phyloP scores from a whole-genome alignment of 2,329 filamentous ascomycete genomes.

The Diaporthe sp. region DNA sequence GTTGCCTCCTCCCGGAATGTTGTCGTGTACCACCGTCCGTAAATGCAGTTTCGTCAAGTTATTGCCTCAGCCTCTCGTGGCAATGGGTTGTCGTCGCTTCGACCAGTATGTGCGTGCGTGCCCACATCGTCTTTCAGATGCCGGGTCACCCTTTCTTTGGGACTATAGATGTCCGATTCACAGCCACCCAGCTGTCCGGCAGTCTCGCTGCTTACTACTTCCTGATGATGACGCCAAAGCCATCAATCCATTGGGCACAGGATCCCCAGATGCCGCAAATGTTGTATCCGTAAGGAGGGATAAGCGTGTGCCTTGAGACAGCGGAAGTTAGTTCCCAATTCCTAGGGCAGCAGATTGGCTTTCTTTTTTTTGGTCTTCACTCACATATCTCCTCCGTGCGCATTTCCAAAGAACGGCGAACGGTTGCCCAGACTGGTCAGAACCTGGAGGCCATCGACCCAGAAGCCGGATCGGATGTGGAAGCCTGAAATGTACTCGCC shows the following conservation, averaged over 20 bases:
- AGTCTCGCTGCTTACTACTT: constrained; percentile 27
- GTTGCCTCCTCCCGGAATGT: constrained; percentile 2
- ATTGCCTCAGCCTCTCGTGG: not conserved
- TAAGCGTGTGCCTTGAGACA: constrained; percentile 79
- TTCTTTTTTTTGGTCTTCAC: constrained; percentile 58
- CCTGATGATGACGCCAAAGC: constrained; percentile 78
- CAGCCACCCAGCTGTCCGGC: not conserved
- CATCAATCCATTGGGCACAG: constrained; percentile 84
- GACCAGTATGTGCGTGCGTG: constrained; percentile 27
- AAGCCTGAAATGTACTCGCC: constrained; percentile 93
- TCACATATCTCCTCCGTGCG: constrained; percentile 84
- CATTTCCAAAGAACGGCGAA: constrained; percentile 87
- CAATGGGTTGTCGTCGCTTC: constrained; percentile 1
- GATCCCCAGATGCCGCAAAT: constrained; percentile 91
- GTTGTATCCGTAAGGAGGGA: constrained; percentile 89
- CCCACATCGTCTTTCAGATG: not conserved
- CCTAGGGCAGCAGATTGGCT: not conserved
- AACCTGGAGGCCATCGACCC: constrained; percentile 91
- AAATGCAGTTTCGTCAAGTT: constrained; percentile 19
- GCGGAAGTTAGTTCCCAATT: constrained; percentile 42
- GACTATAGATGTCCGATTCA: not conserved
- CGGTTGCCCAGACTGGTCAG: constrained; percentile 89
- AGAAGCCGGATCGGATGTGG: constrained; percentile 80
- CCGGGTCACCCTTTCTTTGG: not conserved
- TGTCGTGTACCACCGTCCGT: constrained; percentile 20